Conservation (phyloP, 2,329 filamentous ascomycete species). For the Boeremia lycopersici region DNA sequence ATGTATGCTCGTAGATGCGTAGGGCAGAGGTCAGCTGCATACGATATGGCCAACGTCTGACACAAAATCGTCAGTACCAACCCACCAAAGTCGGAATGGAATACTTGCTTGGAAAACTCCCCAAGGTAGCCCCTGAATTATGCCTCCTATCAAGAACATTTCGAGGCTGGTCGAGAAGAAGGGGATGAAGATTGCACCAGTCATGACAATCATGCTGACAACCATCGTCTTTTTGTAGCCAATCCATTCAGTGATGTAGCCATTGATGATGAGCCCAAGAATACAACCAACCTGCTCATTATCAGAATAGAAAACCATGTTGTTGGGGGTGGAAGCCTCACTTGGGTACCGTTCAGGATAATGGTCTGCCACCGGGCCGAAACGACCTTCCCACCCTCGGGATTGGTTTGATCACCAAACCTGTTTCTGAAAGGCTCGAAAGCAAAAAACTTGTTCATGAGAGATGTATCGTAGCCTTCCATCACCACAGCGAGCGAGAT, state of each 20-base stretch:
- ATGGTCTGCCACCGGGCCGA: constrained; percentile 52
- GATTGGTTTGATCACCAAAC: constrained; percentile 45
- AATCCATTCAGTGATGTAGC: constrained; percentile 50
- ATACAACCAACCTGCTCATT: constrained; percentile 46
- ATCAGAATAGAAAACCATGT: constrained; percentile 14
- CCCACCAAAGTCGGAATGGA: neutral
- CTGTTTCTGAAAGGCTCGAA: constrained; percentile 50
- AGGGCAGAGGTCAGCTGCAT: constrained; percentile 63
- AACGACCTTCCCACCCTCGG: constrained; percentile 46
- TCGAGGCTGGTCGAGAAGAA: constrained; percentile 49
- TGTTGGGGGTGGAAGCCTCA: constrained; percentile 21
- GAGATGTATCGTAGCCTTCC: constrained; percentile 82
- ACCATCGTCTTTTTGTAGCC: constrained; percentile 43
- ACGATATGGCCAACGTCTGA: constrained; percentile 35
- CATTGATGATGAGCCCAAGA: constrained; percentile 52
- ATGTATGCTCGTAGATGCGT: constrained; percentile 64
- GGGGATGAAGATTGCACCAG: constrained; percentile 32
- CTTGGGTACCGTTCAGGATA: constrained; percentile 50
- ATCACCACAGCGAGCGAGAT: constrained; percentile 87
- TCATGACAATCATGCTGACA: constrained; percentile 31
- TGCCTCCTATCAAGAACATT: constrained; percentile 64
- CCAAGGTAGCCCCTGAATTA: constrained; percentile 53
- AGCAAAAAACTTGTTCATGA: constrained; percentile 77
- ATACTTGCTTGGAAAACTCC: constrained; percentile 44
- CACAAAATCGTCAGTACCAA: too few relatives aligned